Evolutionary conservation across 2,329 filamentous ascomycete genomes (phyloP), one percentile per base, ranked within the genome.

Genomic region (Exophiala spinifera): DNA sequence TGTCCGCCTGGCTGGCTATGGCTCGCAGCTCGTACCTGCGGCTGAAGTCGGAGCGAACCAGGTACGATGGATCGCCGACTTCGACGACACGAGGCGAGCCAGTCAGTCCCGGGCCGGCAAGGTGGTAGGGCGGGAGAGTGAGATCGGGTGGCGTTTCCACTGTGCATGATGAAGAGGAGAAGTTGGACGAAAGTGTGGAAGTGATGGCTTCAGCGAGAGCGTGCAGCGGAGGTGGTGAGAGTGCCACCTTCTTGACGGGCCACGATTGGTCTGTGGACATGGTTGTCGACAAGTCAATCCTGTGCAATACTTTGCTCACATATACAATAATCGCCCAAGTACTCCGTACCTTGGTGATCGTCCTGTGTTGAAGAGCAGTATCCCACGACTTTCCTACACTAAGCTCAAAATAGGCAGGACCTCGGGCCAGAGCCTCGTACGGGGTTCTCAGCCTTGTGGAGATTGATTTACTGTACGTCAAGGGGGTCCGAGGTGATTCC

Each of bases 51-150:
- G n/a, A 25, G 10, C 23, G 11, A 10, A 68, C 67, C 0, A 77
- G 66, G 53, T 76, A 73, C 1, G 68, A 62, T 20, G 72, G 72
- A 0, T 75, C 76, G 3, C 76, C 76, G 17, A 78, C 64, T 45
- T 78, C 76, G 14, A 71, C 73, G 4, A 77, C 66, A 34, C 66
- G 66, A 28, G 69, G 64, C 3, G 67, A 66, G 1, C 76, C 74
- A 4, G 63, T 69, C 7, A 78, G 65, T 0, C 76, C 76, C 1
- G 66, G 49, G 3, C 67, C 66, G 1, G 73, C 70, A 4, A 76
- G 67, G 40, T 67, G 46, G 49, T 72, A 76, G 0, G 74, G 74
- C 1, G 67, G 21, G 15, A 64, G 11, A 1, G 67, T 66, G 3
- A 76, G 69, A 52, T 76, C 71, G 6, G 73, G 55, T 15, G 53